Percentiles rank a stretch among this genome's conserved stretches.
These are phyloP conservation scores for Pugionium dolabratum DNA, from an alignment of 345 rosid genomes.

Conservation along the genomic window DNA sequence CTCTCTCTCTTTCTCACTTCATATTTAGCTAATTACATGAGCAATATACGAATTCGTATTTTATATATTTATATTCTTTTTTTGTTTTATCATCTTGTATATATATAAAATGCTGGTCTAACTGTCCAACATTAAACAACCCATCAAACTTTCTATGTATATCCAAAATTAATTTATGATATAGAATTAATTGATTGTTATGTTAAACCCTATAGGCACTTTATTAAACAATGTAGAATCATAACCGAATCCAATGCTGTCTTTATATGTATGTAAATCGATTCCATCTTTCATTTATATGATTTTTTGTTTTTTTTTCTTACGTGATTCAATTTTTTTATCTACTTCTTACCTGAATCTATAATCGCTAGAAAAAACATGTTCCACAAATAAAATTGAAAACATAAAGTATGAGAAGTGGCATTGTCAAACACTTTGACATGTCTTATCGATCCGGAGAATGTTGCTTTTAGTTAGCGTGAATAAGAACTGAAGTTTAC, in stretches of 20 bases:
- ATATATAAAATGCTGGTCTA: conserved; percentile 9
- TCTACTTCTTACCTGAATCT: too few relatives aligned
- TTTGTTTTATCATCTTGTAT: conserved; percentile 11
- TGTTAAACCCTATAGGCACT: conserved; percentile 12
- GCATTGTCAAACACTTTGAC: conserved; percentile 39
- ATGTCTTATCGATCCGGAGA: conserved; percentile 38
- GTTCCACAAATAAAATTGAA: not conserved
- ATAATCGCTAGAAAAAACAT: not conserved
- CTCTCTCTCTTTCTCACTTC: too few relatives aligned
- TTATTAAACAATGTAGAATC: conserved; percentile 15
- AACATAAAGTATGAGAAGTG: conserved; percentile 37
- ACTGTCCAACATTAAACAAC: conserved; percentile 24
- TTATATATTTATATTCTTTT: too few relatives aligned
- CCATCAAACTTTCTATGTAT: conserved; percentile 20
- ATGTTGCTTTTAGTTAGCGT: conserved; percentile 30
- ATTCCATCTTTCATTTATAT: too few relatives aligned
- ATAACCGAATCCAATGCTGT: conserved; percentile 31
- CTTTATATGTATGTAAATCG: not conserved
- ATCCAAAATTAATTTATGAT: conserved; percentile 18
- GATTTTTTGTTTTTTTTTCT: too few relatives aligned
- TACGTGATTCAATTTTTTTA: too few relatives aligned
- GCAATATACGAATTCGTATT: too few relatives aligned
- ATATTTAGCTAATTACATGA: too few relatives aligned
- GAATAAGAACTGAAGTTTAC: conserved; percentile 24
- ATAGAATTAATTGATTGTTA: too few relatives aligned